Percentiles rank a stretch among this genome's conserved stretches.
Evolutionary conservation across 768 basidiomycete species (phyloP).

Genomic region (Tulasnella sp.): DNA sequence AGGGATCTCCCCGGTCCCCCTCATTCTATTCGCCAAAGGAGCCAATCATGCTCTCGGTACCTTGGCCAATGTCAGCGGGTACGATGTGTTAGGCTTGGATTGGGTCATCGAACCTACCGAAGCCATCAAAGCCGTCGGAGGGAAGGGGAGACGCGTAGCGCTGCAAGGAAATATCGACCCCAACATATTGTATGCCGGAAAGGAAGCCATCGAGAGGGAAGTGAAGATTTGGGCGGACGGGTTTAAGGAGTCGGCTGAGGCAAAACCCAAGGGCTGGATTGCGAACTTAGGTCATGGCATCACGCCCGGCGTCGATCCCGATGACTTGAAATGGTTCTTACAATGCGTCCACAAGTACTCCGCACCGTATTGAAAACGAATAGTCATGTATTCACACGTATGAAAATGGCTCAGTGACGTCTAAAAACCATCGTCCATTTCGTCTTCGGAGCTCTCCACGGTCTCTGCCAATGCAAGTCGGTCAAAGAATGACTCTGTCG

Average conservation of each 20-base stretch:
- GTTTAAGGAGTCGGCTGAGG: slow-evolving; percentile 53
- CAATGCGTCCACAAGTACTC: slow-evolving; percentile 85
- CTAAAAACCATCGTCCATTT: background rate
- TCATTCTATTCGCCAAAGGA: slow-evolving; percentile 94
- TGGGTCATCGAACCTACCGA: slow-evolving; percentile 79
- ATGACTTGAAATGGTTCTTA: slow-evolving; percentile 85
- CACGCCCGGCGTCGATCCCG: slow-evolving; percentile 90
- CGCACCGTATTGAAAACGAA: background rate
- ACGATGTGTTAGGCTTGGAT: slow-evolving; percentile 85
- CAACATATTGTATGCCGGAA: slow-evolving; percentile 73
- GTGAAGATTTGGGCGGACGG: slow-evolving; percentile 73
- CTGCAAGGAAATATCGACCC: slow-evolving; percentile 96
- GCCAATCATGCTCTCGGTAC: slow-evolving; percentile 63
- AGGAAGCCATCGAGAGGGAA: slow-evolving; percentile 73
- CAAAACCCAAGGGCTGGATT: slow-evolving; percentile 70
- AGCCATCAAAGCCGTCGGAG: slow-evolving; percentile 55
- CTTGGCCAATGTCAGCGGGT: slow-evolving; percentile 57
- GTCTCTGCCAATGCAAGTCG: background rate
- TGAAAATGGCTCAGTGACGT: background rate
- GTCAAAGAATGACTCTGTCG: background rate
- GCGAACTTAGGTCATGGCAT: slow-evolving; percentile 97
- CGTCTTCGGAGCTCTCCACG: background rate
- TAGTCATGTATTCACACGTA: background rate
- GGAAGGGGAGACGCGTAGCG: slow-evolving; percentile 39
- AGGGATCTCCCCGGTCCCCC: slow-evolving; percentile 53